Conservation (phyloP, 345 rosid genomes). For the Ailanthus altissimus region DNA sequence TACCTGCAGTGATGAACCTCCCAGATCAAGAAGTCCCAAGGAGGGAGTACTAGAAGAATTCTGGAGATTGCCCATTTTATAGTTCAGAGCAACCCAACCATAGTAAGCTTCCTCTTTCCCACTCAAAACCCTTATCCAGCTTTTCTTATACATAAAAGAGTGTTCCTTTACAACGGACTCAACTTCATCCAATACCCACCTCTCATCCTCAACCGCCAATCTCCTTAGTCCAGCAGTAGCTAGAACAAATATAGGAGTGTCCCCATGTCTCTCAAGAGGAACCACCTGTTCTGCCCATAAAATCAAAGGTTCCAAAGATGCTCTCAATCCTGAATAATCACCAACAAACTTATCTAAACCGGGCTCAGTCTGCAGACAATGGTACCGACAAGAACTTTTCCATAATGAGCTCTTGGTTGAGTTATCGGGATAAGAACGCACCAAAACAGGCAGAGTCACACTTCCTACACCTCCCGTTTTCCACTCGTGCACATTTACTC, state of each 20-base stretch:
- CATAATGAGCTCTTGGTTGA: conserved; percentile 24
- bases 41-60: conserved; percentile 37
- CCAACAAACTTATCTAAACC: conserved; percentile 58
- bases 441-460: conserved; percentile 39
- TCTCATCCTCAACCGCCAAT: conserved; percentile 37
- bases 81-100: conserved; percentile 67
- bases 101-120: conserved; percentile 71
- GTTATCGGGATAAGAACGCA: conserved; percentile 45
- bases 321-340: conserved; percentile 49
- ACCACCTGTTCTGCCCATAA: conserved; percentile 42
- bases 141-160: conserved; percentile 37
- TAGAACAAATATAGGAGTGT: conserved; percentile 54
- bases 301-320: conserved; percentile 51
- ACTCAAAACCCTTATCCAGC: conserved; percentile 53
- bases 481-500: conserved; percentile 61
- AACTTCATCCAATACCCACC: conserved; percentile 44
- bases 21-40: conserved; percentile 62
- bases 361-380: conserved; percentile 64
- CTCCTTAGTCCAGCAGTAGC: conserved; percentile 69
- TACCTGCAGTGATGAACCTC: conserved; percentile 69
- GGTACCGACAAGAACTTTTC: conserved; percentile 48
- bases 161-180: conserved; percentile 43
- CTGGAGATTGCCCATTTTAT: conserved; percentile 46
- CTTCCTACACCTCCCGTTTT: conserved; percentile 20
- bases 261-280: conserved; percentile 42